Conservation (phyloP, 805 yeast genomes). For the Monosporozyma servazzii region DNA sequence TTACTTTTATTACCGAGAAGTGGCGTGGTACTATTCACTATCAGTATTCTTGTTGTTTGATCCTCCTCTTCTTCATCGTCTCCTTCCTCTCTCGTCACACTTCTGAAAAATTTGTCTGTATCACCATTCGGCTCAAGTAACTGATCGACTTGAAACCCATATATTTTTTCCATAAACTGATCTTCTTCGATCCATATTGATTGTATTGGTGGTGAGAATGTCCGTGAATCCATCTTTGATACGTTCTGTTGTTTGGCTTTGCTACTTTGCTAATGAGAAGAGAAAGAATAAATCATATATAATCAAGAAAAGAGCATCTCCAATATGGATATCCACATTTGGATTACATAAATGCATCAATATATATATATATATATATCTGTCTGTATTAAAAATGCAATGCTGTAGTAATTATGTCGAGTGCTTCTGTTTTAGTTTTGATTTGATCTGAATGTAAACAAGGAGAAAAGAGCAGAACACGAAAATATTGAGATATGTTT, state of each 20-base stretch:
- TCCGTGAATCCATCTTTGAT: background rate
- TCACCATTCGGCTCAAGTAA: background rate
- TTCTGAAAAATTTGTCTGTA: background rate
- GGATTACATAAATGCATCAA: background rate
- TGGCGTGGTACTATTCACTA: constrained; percentile 25
- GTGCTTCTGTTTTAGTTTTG: background rate
- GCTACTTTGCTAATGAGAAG: background rate
- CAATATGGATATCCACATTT: too few relatives aligned
- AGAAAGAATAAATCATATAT: too few relatives aligned
- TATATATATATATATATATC: background rate
- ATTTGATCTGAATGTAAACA: constrained; percentile 1
- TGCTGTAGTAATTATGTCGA: background rate
- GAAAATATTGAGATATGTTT: background rate
- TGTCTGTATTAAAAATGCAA: background rate
- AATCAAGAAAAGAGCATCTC: too few relatives aligned
- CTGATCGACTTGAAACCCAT: constrained; percentile 20
- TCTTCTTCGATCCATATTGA: constrained; percentile 38
- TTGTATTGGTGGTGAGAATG: constrained; percentile 27
- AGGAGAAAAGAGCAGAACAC: background rate
- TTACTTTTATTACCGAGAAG: constrained; percentile 12
- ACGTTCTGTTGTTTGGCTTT: background rate
- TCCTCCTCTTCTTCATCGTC: background rate
- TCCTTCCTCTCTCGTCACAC: constrained; percentile 1
- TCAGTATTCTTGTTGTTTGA: constrained; percentile 6
- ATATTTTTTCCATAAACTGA: constrained; percentile 28